These are phyloP conservation scores for Spathaspora sp. DNA, from an alignment of 1,139 yeast genomes.

Conservation along the genomic window DNA sequence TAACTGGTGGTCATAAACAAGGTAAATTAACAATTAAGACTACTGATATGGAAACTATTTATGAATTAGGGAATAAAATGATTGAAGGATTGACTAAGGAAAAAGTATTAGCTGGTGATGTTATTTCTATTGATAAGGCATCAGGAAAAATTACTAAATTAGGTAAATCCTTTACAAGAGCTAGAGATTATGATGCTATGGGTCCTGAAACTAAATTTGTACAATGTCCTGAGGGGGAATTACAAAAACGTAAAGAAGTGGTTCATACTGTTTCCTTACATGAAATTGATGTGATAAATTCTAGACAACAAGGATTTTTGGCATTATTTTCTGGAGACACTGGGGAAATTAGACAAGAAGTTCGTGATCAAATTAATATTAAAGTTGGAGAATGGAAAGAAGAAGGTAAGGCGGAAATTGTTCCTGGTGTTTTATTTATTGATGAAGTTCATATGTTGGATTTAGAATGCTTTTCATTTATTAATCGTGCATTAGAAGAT, in stretches of 20 bases:
- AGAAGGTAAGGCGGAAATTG: constrained; percentile 97
- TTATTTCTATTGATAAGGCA: constrained; percentile 92
- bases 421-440: constrained; percentile 97
- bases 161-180: constrained; percentile 93
- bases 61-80: constrained; percentile 96
- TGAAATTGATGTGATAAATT: constrained; percentile 96
- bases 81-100: constrained; percentile 94
- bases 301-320: constrained; percentile 95
- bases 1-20: constrained; percentile 97
- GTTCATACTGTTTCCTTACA: constrained; percentile 96
- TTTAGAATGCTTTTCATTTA: constrained; percentile 92
- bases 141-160: constrained; percentile 90
- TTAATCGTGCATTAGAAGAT: constrained; percentile 95
- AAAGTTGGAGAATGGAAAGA: constrained; percentile 99
- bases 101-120: constrained; percentile 96
- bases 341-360: constrained; percentile 94
- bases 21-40: constrained; percentile 97
- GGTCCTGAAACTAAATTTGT: constrained; percentile 98
- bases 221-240: constrained; percentile 98
- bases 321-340: constrained; percentile 97
- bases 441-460: constrained; percentile 99
- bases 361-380: constrained; percentile 93
- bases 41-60: constrained; percentile 98
- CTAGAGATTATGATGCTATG: constrained; percentile 98
- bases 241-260: constrained; percentile 91